Evolutionary conservation across 371 early-diverging fungal species (phyloP), one percentile per base, ranked within the genome.

Genomic region (Sporodiniella umbellata): DNA sequence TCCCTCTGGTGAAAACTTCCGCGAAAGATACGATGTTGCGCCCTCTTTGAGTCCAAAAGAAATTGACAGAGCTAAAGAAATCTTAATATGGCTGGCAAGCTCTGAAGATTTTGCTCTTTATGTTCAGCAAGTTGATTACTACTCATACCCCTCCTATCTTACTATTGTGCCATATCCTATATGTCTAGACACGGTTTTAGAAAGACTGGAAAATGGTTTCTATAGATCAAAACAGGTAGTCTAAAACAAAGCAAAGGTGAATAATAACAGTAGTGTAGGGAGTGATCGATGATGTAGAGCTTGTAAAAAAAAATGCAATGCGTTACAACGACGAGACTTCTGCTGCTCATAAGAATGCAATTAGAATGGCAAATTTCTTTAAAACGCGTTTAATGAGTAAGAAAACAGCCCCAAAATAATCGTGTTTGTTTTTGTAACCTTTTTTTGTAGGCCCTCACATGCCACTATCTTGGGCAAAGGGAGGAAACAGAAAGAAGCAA

Each of bases 81-180:
- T 72, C 12, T 45, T 84, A 1, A 48, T 51, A 1, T 69, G 61
- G 63, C 48, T 82, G 31, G 56, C 56, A 4, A 51, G 45, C 10
- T 48, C 53, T n/a, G 66, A 69, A 0, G 82, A 80, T 7, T 81
- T 82, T 45, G 70, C 51, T 24, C 75, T 83, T 40, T 89, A 87
- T 63, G 79, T 83, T 18, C 69, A 74, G 1, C 76, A 80, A 47
- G 90, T 90, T 14, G 83, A 87, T 46, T 85, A 79, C 53, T 76
- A 65, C 43, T 72, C 66, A 8, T 86, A 86, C 42, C 79, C 85
- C 0, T 72, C 80, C 33, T 90, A 90, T 62, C 65, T 85, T 33
- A 60, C 75, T 10, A 53, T 73, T 25, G 66, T 90, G 22, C 85
- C 90, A 0, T 88, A 90, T 35, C 90, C 90, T 0, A 81, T 87